phyloP scores from a whole-genome alignment of 352 stramenopile genomes.

The Globisporangium acanthophoron region DNA sequence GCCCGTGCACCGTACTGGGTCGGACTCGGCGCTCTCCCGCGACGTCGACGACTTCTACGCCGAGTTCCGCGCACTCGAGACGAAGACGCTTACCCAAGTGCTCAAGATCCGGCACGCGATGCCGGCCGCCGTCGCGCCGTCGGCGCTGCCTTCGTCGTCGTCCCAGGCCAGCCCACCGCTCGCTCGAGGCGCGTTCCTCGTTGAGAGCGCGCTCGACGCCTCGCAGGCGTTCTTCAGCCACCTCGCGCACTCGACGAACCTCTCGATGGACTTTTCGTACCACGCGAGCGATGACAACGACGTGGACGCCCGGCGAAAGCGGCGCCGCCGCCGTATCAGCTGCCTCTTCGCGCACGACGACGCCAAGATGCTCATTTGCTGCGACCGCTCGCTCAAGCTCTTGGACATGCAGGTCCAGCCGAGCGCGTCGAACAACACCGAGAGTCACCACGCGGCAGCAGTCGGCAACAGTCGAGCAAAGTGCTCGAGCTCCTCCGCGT shows the following conservation, averaged over 20 bases:
- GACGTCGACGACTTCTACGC: constrained; percentile 75
- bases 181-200: constrained; percentile 16
- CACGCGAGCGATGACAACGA: constrained; percentile 57
- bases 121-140: constrained; percentile 18
- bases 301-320: constrained; percentile 38
- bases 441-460: background rate
- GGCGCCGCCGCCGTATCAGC: constrained; percentile 46
- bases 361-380: constrained; percentile 59
- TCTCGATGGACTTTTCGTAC: constrained; percentile 49
- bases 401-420: constrained; percentile 41
- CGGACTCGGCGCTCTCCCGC: constrained; percentile 16
- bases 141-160: constrained; percentile 11
- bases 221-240: constrained; percentile 68
- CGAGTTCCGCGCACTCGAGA: constrained; percentile 55
- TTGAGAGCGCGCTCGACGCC: constrained; percentile 57
- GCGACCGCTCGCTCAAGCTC: constrained; percentile 55
- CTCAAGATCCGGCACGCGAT: constrained; percentile 71
- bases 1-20: constrained; percentile 12
- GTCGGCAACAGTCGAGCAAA: constrained; percentile 9
- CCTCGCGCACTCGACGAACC: constrained; percentile 48
- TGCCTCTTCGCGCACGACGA: constrained; percentile 65
- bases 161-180: constrained; percentile 25
- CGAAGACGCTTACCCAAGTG: constrained; percentile 58
- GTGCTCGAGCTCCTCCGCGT: constrained; percentile 30
- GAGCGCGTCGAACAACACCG: background rate